Base-by-base conservation (phyloP, 2,329 filamentous ascomycete species). In the Phialophora tarda region DNA sequence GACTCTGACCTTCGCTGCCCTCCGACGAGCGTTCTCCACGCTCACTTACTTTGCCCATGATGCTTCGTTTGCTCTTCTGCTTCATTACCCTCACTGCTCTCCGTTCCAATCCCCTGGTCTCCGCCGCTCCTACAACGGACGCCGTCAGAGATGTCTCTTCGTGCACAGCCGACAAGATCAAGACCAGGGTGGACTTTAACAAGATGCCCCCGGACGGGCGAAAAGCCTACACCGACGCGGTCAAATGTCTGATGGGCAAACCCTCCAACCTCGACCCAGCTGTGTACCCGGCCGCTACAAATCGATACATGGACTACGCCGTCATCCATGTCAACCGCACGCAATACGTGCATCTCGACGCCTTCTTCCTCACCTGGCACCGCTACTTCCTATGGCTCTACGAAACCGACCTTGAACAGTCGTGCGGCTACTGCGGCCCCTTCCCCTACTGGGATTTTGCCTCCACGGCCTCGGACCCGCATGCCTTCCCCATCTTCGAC, bases 361-460 rank as follows among this genome's bases (percentile, higher is more conserved):
- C 74, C 28, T 74, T 74, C 71, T 81, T 82, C 72, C 73, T 82
- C 38, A 76, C 77, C 34, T 82, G 81, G 80, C 82, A 83, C 65
- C 77, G 81, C 30, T 79, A 80, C 65, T 81, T 79, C 70, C 74
- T 79, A 57, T 77, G 73, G 63, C 73, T 78, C 6, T 82, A 79
- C 65, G 82, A 83, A 68, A 73, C 77, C 63, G 79, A 78, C 32
- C 75, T 83, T 3, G 75, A 77, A 58, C 72, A 80, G 2, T 78
- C 81, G 62, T 83, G 82, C 62, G 78, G 78, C 23, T 83, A 83
- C 71, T 75, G 69, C 0, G 81, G 81, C 8, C 75, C 74, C 3
- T 78, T 81, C 61, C 80, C 81, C 14, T 81, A 80, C 74, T 80
- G 78, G 77, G 74, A 77, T 65, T 78, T 75, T 72, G 71, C 73